Evolutionary conservation across 2,329 filamentous ascomycete species (phyloP), one percentile per base, ranked within the genome.

Genomic region (Hirsutella thompsonii): DNA sequence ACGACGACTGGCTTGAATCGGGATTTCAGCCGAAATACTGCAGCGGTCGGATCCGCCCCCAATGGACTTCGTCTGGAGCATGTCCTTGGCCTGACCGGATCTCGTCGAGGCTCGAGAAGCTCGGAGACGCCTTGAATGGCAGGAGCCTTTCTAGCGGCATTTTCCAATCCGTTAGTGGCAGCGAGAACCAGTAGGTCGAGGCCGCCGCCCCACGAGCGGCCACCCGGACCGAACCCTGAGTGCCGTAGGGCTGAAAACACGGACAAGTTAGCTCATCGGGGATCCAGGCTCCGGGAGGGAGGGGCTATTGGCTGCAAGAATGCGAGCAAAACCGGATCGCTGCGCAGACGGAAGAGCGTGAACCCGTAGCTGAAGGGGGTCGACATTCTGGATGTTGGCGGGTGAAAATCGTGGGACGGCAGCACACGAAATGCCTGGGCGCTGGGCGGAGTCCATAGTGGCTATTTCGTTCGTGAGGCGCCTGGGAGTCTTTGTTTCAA

Each of bases 201-300:
- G 16, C 8, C 13, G 18, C 9, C 8, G 32, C 32, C n/a, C 32
- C 32, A 19, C 32, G 32, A 19, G 32, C 32, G 13, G 32, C 32
- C 18, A 18, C 18, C 39, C 26, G 26, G 35, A 37, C 26, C 26
- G 19, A 13, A 33, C 35, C 35, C 35, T 30, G 29, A 34, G 14
- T 33, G n/a, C 30, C 8, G 23, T 41, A 41, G 39, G 39, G 39
- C 39, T 41, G 39, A 41, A 26, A 11, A 11, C 11, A 6, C 23
- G 11, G 32, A 34, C 14, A 5, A 34, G 9, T 18, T 34, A 18
- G 30, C 30, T n/a, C 14, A 16, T 33, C 30, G 4, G 16, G n/a
- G 19, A 41, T 32, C 33, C n/a, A 21, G 21, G 19, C 23, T 14
- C 35, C 10, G 20, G n/a, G 32, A 16, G 14, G 13, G 33, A 23